Base-by-base conservation (phyloP, 495 filamentous ascomycete species). In the Penicillium waksmanii region DNA sequence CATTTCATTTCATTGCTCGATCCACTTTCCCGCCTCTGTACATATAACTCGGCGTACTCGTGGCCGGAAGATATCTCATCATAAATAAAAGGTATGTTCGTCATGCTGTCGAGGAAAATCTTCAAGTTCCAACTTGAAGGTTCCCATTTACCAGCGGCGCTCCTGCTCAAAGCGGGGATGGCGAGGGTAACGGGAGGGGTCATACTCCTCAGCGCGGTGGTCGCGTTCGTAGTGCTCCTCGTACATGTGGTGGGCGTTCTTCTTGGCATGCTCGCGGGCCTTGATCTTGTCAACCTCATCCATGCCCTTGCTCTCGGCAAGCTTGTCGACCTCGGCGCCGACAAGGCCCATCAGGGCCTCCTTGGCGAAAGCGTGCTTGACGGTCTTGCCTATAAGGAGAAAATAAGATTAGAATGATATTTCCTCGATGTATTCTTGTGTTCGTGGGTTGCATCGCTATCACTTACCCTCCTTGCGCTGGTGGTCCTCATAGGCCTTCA, bases 401-500 rank as follows among this genome's bases (percentile, higher is more conserved):
- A 13, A 38, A 11, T 8, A 7, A 17, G 33, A 38, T 44, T 9
- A 44, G 13, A 44, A n/a, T 44, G n/a, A n/a, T 9, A 19, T 0
- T 19, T 19, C 4, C n/a, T 17, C 42, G 6, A 9, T 44, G 4
- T 7, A 17, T 19, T 17, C n/a, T 43, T 17, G 6, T 15, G 40
- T 43, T 2, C 13, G 12, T 10, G 15, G 40, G 8, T 17, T n/a
- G n/a, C 15, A 6, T 44, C 15, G 27, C 27, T 31, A 19, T 44
- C 17, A 61, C 78, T 47, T 81, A 88, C 88, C 89, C 75, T 92
- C 79, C 56, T 78, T 80, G 69, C 88, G 87, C 77, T 91, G 86
- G 57, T 85, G 77, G 72, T 92, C 85, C 74, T 93, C 90, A 71
- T 86, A 93, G 15, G 85, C 75, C 81, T 92, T 91, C 82, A 95